Conservation (phyloP, 345 rosid genomes). For the Bruguiera sexangula region DNA sequence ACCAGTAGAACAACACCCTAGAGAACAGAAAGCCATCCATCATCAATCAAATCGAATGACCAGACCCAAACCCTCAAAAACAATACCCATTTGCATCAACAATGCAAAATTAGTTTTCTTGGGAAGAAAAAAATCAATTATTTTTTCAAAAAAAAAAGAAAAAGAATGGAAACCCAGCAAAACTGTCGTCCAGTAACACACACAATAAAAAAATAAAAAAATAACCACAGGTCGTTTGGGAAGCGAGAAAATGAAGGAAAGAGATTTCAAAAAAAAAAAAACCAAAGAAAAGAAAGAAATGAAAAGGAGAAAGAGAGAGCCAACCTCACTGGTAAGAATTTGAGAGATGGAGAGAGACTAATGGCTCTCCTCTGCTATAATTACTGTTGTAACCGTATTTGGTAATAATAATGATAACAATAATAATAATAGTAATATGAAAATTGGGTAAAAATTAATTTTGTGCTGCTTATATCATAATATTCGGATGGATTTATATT, state of each 20-base stretch:
- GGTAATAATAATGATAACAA: too few relatives aligned
- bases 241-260: background rate
- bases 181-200: background rate
- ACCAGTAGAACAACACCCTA: constrained; percentile 25
- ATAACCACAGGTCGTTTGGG: background rate
- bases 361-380: constrained; percentile 19
- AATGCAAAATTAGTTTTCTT: background rate
- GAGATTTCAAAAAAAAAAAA: background rate
- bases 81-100: constrained; percentile 14
- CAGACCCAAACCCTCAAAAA: constrained; percentile 31
- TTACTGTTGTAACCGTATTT: too few relatives aligned
- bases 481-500: too few relatives aligned
- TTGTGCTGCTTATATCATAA: too few relatives aligned
- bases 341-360: constrained; percentile 16
- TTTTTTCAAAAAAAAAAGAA: background rate
- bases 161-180: background rate
- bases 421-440: too few relatives aligned
- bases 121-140: too few relatives aligned
- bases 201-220: background rate
- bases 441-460: too few relatives aligned
- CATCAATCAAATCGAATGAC: constrained; percentile 22
- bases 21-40: constrained; percentile 9
- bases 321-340: constrained; percentile 30
- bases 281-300: background rate
- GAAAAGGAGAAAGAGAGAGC: constrained; percentile 1